Percentiles rank a stretch among this genome's conserved stretches.
Evolutionary conservation across 345 rosid genomes (phyloP).

Genomic region (Murraya koenigii): DNA sequence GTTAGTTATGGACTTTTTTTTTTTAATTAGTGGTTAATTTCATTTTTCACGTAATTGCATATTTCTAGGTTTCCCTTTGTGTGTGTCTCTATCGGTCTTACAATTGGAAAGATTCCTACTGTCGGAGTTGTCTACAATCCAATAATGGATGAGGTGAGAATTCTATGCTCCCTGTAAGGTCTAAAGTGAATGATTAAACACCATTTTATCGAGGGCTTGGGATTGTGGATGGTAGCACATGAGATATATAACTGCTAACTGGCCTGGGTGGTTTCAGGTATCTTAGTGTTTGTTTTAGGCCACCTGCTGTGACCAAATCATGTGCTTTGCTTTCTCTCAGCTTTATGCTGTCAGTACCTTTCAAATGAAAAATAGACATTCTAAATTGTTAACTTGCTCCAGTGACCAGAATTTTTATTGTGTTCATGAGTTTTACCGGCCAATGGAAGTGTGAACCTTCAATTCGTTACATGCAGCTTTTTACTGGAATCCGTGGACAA

Average conservation of each 20-base stretch:
- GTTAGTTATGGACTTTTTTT: slow-evolving; percentile 12
- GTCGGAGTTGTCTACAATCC: slow-evolving; percentile 96
- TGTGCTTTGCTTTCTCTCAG: background rate
- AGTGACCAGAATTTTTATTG: slow-evolving; percentile 1
- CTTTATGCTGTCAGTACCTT: background rate
- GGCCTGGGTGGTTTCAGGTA: background rate
- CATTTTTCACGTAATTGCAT: background rate
- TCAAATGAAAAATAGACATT: background rate
- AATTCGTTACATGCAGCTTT: slow-evolving; percentile 51
- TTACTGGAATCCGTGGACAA: slow-evolving; percentile 65
- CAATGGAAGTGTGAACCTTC: slow-evolving; percentile 8
- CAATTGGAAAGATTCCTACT: slow-evolving; percentile 72
- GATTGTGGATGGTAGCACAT: background rate
- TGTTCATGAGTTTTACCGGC: background rate
- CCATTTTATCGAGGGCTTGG: background rate
- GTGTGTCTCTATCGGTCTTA: slow-evolving; percentile 93
- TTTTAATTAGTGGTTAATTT: background rate
- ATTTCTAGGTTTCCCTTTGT: slow-evolving; percentile 75
- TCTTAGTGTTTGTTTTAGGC: background rate
- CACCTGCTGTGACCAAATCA: background rate
- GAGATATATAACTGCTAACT: background rate
- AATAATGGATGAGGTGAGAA: slow-evolving; percentile 81
- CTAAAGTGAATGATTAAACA: background rate
- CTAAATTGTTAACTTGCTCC: background rate
- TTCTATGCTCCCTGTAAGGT: background rate